These are phyloP conservation scores for Galeopsis tetrahit DNA, from an alignment of 257 asterid species.

Conservation along the genomic window DNA sequence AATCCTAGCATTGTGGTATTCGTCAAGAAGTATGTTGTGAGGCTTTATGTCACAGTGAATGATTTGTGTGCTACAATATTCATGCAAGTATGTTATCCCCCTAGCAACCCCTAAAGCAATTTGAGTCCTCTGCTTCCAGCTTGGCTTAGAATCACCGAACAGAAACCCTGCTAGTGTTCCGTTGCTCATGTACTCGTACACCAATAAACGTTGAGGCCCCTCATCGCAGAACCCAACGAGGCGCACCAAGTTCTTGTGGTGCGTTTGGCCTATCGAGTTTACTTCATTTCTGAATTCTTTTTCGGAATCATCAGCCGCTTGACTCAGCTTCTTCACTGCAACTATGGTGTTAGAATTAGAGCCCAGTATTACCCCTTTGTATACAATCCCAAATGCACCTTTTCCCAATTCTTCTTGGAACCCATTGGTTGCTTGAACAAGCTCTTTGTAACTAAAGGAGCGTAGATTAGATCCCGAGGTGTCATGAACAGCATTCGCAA, in stretches of 20 bases:
- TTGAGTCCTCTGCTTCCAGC: conserved; percentile 57
- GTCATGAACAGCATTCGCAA: not conserved
- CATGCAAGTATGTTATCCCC: conserved; percentile 55
- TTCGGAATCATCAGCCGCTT: conserved; percentile 50
- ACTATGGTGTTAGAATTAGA: conserved; percentile 13
- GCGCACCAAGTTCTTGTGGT: conserved; percentile 67
- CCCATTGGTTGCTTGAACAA: conserved; percentile 46
- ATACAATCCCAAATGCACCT: conserved; percentile 69
- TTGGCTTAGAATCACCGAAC: conserved; percentile 42
- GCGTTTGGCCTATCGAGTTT: conserved; percentile 54
- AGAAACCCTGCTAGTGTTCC: conserved; percentile 53
- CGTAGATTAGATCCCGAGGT: conserved; percentile 32
- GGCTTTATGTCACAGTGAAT: conserved; percentile 70
- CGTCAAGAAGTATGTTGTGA: conserved; percentile 64
- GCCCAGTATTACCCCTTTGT: conserved; percentile 45
- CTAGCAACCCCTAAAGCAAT: conserved; percentile 53
- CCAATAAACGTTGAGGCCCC: conserved; percentile 48
- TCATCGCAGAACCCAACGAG: conserved; percentile 61
- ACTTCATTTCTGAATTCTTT: conserved; percentile 70
- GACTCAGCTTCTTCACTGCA: conserved; percentile 61
- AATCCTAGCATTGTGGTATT: conserved; percentile 45
- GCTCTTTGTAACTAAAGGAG: conserved; percentile 47
- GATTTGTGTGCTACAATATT: conserved; percentile 57
- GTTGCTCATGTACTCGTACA: conserved; percentile 53
- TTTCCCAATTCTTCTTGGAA: conserved; percentile 58